Evolutionary conservation across 257 asterid species (phyloP), one percentile per base, ranked within the genome.

Genomic region (Nicotiana otophora): DNA sequence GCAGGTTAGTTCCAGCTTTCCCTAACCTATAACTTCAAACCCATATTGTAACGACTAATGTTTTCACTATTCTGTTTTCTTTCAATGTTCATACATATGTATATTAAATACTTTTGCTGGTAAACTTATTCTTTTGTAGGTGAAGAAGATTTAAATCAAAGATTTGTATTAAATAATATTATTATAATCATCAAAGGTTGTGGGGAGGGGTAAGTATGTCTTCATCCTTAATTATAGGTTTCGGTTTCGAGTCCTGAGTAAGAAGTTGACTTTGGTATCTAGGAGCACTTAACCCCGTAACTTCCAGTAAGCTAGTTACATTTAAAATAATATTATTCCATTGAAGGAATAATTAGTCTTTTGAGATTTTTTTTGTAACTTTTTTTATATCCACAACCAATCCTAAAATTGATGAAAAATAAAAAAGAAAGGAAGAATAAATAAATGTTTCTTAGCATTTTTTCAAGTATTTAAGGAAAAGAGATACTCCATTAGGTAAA

Each of bases 121-220:
- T 53, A 53, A 14, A 53, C 58, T 53, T 16, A 5, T 53, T 15
- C 7, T 53, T 53, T 53, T 54, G n/a, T 15, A 54, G 6, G 60
- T 54, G n/a, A 54, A 54, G n/a, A 54, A 54, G 17, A 54, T 54
- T 0, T 54, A 4, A 4, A 53, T 14, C n/a, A 14, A 2, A 54
- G 2, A 39, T 39, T 7, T 39, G 48, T 39, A 2, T 39, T 39
- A 7, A 39, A 7, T 39, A 39, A 39, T 39, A 1, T 0, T 39
- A 39, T 39, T 1, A 39, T 39, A 39, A 5, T 39, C 0, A 7
- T 39, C 0, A 39, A 39, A 39, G 3, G 10, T 39, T 1, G 0
- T 1, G 48, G 3, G 10, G 6, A 39, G 0, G 48, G 48, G 0
- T 7, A 39, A 39, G 0, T 7, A 39, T 1, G 0, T 1, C 2